A percentile compares a stretch with the other conserved stretches of the same genome.
Evolutionary conservation across 148 eudicot genomes (phyloP).

Genomic region (Camellia lanceoleosa): DNA sequence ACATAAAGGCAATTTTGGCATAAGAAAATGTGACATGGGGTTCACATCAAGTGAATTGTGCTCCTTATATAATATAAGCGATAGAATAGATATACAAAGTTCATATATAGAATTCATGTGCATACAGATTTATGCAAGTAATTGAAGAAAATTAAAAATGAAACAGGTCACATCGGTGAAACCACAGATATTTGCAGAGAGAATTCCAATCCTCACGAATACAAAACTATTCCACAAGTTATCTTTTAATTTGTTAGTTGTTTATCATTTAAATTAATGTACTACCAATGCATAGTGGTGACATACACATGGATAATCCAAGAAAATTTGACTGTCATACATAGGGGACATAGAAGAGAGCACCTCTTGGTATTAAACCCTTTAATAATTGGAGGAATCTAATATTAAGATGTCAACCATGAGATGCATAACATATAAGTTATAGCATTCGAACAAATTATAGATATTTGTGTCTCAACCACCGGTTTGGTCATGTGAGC

Average conservation of each 20-base stretch:
- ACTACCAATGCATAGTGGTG: background rate
- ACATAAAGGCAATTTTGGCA: too few relatives aligned
- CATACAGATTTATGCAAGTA: background rate
- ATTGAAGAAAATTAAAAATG: too few relatives aligned
- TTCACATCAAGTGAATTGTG: too few relatives aligned
- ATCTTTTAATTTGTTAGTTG: too few relatives aligned
- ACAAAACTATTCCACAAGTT: too few relatives aligned
- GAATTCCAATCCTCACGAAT: too few relatives aligned
- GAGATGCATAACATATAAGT: background rate
- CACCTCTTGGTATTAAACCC: background rate
- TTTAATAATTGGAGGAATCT: background rate
- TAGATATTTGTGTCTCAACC: background rate
- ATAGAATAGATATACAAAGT: too few relatives aligned
- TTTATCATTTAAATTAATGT: too few relatives aligned
- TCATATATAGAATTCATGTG: background rate
- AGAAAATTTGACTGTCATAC: background rate
- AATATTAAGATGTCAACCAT: background rate
- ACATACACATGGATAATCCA: background rate
- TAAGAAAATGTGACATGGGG: too few relatives aligned
- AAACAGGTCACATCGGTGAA: too few relatives aligned
- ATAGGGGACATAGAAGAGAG: background rate
- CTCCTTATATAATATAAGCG: too few relatives aligned
- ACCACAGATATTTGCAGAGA: too few relatives aligned
- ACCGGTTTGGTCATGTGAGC: conserved; percentile 5
- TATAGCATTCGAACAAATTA: background rate